Evolutionary conservation across 306 rosid species (phyloP), one percentile per base, ranked within the genome.

Genomic region (Sicyos baderoa): DNA sequence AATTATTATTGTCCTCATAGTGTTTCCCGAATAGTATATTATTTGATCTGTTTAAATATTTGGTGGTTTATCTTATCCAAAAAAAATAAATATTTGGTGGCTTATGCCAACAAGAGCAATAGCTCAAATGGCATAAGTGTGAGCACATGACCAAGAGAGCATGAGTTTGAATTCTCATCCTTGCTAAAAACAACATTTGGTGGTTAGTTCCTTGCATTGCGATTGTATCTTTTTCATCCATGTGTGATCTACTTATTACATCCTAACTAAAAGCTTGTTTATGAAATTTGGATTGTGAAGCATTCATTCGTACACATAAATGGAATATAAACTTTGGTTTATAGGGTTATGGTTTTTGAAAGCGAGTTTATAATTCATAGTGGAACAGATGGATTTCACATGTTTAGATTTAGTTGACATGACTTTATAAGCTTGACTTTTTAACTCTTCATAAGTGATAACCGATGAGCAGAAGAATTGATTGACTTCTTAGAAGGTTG

Each of bases 261-360:
- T 11, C 54, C 54, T 5, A 22, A 64, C 15, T 19, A 44, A 37
- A 5, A 37, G 44, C 44, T 37, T 5, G 40, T 6, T 37, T 37
- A 37, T 37, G 16, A 9, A 60, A 3, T 60, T 13, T 32, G 50
- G 67, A 3, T 1, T 6, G 13, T 16, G 50, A 61, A 60, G 9
- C 35, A 15, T 61, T n/a, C 0, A 22, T 61, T 35, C 3, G 67
- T 61, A 25, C 45, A 35, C 35, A 32, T 3, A 32, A 3, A n/a
- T 61, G 44, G 44, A 37, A 61, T 61, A 35, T 5, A 61, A 19
- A 17, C 67, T 60, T 61, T 61, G 50, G 16, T 17, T 37, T 61
- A 13, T 37, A n/a, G 68, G n/a, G 37, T 61, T 18, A 2, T 17
- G 49, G 12, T 16, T 60, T 37, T 7, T 37, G 44, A 4, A 37